Evolutionary conservation across 495 filamentous ascomycete genomes (phyloP).

Genomic region (Penicillium lividum): DNA sequence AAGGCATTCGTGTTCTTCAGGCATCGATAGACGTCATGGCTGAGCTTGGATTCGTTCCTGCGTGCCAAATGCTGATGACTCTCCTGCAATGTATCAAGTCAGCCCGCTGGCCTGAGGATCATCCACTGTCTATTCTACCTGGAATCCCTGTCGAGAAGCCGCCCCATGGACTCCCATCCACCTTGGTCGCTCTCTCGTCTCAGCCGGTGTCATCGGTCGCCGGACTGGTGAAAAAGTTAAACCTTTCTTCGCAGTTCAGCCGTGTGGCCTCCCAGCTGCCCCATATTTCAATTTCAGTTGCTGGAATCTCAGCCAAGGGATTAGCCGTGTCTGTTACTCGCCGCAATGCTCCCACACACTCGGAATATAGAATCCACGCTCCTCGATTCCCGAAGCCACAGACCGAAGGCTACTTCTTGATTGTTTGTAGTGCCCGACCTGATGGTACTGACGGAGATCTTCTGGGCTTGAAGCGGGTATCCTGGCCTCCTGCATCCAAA

Average conservation of each 20-base stretch:
- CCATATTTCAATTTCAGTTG: constrained; percentile 62
- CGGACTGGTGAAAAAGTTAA: constrained; percentile 30
- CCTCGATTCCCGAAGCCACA: constrained; percentile 93
- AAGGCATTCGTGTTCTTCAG: constrained; percentile 91
- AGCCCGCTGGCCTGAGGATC: constrained; percentile 86
- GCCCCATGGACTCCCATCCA: constrained; percentile 22
- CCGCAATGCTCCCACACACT: constrained; percentile 60
- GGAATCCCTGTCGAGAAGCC: constrained; percentile 58
- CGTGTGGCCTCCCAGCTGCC: constrained; percentile 66
- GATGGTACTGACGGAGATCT: constrained; percentile 70
- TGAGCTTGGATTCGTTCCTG: constrained; percentile 79
- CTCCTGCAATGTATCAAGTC: constrained; percentile 90
- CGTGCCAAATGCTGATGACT: constrained; percentile 74
- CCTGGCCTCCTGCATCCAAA: constrained; percentile 58
- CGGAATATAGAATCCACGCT: constrained; percentile 73
- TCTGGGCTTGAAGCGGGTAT: constrained; percentile 78
- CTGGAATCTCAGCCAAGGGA: constrained; percentile 57
- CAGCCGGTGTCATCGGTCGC: constrained; percentile 28
- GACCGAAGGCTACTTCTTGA: constrained; percentile 88
- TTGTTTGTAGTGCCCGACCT: constrained; percentile 54
- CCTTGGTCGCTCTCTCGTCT: constrained; percentile 29
- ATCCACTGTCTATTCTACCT: constrained; percentile 76
- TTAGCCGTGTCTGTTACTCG: constrained; percentile 66
- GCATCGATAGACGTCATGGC: constrained; percentile 91
- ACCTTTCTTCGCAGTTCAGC: constrained; percentile 43